These are phyloP conservation scores for Terfezia claveryi DNA, from an alignment of 495 filamentous ascomycete species.

Conservation along the genomic window DNA sequence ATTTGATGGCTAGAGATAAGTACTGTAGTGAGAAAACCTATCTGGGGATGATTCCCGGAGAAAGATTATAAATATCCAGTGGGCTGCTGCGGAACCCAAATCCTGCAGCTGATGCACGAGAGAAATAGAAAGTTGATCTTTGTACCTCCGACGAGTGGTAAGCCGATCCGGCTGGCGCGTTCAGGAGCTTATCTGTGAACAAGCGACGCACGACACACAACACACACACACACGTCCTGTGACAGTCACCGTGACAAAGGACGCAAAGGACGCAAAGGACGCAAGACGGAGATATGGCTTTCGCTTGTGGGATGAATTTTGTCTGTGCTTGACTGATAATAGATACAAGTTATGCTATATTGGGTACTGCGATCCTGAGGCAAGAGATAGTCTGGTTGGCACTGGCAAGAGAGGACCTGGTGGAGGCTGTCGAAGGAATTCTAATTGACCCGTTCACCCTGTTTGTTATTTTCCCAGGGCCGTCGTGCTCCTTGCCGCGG, in stretches of 20 bases:
- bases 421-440: background rate
- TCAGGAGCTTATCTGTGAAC: background rate
- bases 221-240: background rate
- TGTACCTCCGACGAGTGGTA: background rate
- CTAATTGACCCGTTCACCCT: background rate
- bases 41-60: background rate
- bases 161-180: background rate
- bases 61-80: background rate
- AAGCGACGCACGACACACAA: too few species aligned
- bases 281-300: background rate
- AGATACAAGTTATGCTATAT: background rate
- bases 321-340: background rate
- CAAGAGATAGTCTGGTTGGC: too few species aligned
- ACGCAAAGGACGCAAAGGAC: background rate
- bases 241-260: background rate
- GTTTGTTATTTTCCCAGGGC: background rate
- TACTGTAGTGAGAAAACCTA: background rate
- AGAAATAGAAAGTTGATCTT: background rate
- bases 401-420: background rate
- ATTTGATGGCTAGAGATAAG: conserved; percentile 10
- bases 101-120: background rate
- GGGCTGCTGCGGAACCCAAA: background rate
- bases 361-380: background rate
- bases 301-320: background rate
- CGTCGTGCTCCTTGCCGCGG: background rate